Base-by-base conservation (phyloP, 2,329 filamentous ascomycete species). In the Verticillium nonalfalfae region DNA sequence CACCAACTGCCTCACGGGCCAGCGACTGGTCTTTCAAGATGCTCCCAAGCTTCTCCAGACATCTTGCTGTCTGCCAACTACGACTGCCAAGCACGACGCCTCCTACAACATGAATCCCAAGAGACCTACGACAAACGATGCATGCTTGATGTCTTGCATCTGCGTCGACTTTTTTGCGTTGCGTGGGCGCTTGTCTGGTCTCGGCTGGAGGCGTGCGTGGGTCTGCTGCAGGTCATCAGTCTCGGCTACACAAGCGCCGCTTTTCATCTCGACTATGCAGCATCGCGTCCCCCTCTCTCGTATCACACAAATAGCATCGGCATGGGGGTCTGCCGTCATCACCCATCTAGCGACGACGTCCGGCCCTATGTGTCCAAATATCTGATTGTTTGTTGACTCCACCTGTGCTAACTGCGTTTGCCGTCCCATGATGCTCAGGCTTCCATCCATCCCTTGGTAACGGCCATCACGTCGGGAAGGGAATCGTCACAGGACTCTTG, bases 401-500 rank as follows among this genome's bases (percentile, higher is more conserved):
- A 15, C 18, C 13, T 21, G 21, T 21, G 45, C 45, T 50, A 18
- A 50, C 45, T 21, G 45, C 45, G n/a, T 26, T 26, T 26, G 4
- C 26, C 26, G 26, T 26, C 26, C 26, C 26, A 26, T 26, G 26
- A 26, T 26, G 26, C 26, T 26, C 4, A 26, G 26, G 26, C 26
- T 26, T 26, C 26, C 26, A 26, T 26, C 26, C 26, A 26, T 26
- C 26, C 26, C 26, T 26, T 26, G 26, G 26, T 26, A 26, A 26
- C 26, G 3, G 26, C 26, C 26, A 26, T 26, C 34, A 57, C 4
- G 55, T n/a, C 7, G 66, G 66, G 59, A 66, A 68, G 6, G 66
- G 68, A 66, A 77, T 79, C 2, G 76, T 74, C 59, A 78, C 79
- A 4, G 79, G 79, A 67, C 78, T 80, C 71, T 76, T 81, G 61